These are phyloP conservation scores for Bruguiera gymnorhiza DNA, from an alignment of 345 rosid species.

Conservation along the genomic window DNA sequence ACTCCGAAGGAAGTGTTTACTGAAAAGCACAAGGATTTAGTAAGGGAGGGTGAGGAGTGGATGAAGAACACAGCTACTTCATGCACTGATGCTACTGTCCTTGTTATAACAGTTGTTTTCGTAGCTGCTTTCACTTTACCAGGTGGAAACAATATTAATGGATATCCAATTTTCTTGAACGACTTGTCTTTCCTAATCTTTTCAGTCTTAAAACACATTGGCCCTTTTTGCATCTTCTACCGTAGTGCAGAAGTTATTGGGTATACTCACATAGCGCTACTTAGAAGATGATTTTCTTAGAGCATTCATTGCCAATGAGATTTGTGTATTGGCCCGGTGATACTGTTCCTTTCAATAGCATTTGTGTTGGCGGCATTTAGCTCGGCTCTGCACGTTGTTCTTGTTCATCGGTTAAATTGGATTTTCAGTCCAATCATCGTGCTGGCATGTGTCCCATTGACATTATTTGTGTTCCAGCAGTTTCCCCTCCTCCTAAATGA, in stretches of 20 bases:
- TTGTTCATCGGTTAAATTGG: too few relatives aligned
- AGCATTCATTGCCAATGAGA: conserved; percentile 1
- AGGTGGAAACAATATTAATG: background rate
- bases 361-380: too few relatives aligned
- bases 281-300: background rate
- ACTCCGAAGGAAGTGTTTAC: conserved; percentile 1
- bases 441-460: too few relatives aligned
- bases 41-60: background rate
- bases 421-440: too few relatives aligned
- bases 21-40: background rate
- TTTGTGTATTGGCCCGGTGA: background rate
- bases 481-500: background rate
- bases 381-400: too few relatives aligned
- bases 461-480: too few relatives aligned
- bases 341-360: too few relatives aligned
- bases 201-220: background rate
- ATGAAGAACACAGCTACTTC: background rate
- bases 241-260: background rate
- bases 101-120: background rate
- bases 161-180: background rate
- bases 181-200: background rate
- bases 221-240: background rate
- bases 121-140: conserved; percentile 5
- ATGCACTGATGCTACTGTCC: conserved; percentile 1
- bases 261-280: background rate